Evolutionary conservation across 1,284 basidiomycete genomes (phyloP).

Genomic region (Erythrobasidium hasegawianum): DNA sequence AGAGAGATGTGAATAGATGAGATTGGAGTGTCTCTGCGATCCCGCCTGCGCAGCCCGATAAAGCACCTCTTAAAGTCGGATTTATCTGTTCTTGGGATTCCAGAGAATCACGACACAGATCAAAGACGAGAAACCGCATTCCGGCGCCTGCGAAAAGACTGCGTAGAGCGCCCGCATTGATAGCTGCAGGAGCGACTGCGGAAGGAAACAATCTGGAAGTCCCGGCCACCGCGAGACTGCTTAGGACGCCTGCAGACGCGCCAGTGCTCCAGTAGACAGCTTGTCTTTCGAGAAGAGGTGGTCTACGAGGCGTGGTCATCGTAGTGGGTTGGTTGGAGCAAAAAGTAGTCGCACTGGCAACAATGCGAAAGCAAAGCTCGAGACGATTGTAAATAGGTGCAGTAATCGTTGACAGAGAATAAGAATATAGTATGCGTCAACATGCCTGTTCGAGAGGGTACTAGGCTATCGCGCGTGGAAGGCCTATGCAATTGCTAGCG

Average conservation of each 20-base stretch:
- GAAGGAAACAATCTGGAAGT: neutral
- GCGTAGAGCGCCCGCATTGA: conserved; percentile 5
- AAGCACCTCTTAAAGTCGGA: conserved; percentile 9
- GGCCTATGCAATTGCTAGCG: no score
- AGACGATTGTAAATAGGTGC: no score
- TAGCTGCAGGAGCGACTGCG: neutral
- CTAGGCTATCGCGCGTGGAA: no score
- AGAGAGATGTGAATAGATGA: neutral
- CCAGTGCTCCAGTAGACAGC: conserved; percentile 28
- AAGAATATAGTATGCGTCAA: no score
- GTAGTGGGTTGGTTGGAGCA: neutral
- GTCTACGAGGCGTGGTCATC: neutral
- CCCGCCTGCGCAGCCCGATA: conserved; percentile 19
- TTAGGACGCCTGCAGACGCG: conserved; percentile 3
- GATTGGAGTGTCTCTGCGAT: conserved; percentile 19
- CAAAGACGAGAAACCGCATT: conserved; percentile 22
- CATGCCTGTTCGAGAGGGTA: no score
- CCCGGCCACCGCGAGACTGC: neutral
- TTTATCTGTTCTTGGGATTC: neutral
- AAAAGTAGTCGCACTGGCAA: no score
- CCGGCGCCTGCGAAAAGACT: conserved; percentile 6
- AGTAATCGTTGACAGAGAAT: no score
- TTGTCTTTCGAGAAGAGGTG: conserved; percentile 10
- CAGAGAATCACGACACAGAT: conserved; percentile 13
- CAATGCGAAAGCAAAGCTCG: no score